These are phyloP conservation scores for Trichoderma sp. DNA, from an alignment of 2,329 filamentous ascomycete genomes.

Conservation along the genomic window DNA sequence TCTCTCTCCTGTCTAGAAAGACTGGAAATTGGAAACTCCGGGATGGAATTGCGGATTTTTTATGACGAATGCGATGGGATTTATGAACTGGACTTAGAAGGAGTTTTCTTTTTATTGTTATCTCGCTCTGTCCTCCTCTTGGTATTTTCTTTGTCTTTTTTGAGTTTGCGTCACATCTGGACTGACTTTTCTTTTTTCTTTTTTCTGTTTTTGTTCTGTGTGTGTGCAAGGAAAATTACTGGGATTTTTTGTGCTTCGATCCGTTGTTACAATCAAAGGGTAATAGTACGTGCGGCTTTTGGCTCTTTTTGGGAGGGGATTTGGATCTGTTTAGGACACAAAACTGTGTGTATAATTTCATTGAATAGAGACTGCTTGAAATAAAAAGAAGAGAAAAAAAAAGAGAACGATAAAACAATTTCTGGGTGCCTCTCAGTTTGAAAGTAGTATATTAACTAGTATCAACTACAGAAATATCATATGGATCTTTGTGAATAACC, in stretches of 20 bases:
- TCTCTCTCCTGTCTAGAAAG: background rate
- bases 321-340: background rate
- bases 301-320: background rate
- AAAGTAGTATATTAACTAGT: background rate
- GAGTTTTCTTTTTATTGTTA: constrained; percentile 3
- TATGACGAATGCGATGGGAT: constrained; percentile 15
- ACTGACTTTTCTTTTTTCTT: background rate
- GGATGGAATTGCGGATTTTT: background rate
- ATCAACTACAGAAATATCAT: background rate
- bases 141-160: background rate
- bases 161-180: background rate
- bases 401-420: background rate
- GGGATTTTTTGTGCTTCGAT: background rate
- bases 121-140: background rate
- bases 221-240: background rate
- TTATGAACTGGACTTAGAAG: constrained; percentile 14
- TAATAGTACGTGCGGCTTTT: constrained; percentile 5
- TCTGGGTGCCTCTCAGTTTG: background rate
- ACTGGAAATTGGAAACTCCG: background rate
- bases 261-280: background rate
- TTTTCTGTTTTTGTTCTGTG: no score
- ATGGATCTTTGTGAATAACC: background rate
- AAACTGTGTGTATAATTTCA: background rate
- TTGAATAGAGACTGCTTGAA: background rate
- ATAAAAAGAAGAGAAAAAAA: background rate